phyloP scores from a whole-genome alignment of 371 early-diverging fungal genomes.

The Mortierella sp. region DNA sequence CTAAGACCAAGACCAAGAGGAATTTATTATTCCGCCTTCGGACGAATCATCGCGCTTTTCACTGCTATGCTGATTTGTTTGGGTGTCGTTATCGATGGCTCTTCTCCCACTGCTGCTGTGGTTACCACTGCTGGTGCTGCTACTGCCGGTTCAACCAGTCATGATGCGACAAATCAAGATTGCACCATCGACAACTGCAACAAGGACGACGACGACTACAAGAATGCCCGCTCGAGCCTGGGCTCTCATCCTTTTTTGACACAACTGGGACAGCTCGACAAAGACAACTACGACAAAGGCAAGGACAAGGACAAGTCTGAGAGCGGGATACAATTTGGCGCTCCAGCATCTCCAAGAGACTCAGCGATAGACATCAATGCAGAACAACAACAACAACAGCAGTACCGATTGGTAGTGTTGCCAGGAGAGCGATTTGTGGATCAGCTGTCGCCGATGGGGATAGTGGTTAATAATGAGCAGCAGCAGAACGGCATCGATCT shows the following conservation, averaged over 20 bases:
- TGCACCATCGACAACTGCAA: neutral
- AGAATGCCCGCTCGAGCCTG: slow-evolving; percentile 8
- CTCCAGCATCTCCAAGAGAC: neutral
- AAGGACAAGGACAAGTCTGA: neutral
- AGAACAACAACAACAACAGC: neutral
- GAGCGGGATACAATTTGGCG: neutral
- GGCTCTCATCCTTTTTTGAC: neutral
- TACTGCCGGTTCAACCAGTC: neutral
- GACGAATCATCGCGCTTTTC: neutral
- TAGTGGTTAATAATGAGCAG: neutral
- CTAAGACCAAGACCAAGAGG: neutral
- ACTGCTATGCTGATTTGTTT: neutral
- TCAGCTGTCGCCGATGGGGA: neutral
- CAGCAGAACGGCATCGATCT: neutral
- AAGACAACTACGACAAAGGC: neutral
- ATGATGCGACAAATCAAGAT: neutral
- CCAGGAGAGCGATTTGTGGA: neutral
- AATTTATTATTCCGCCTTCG: neutral
- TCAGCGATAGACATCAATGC: neutral
- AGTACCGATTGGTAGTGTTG: neutral
- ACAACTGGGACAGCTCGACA: neutral
- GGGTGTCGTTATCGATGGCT: neutral
- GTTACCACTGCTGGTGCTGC: neutral
- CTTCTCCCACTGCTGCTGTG: neutral
- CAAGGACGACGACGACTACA: neutral